Percentiles rank a stretch among this genome's conserved stretches.
Conservation (phyloP, 129 eudicot genomes). For the Smallanthus sonchifolius region DNA sequence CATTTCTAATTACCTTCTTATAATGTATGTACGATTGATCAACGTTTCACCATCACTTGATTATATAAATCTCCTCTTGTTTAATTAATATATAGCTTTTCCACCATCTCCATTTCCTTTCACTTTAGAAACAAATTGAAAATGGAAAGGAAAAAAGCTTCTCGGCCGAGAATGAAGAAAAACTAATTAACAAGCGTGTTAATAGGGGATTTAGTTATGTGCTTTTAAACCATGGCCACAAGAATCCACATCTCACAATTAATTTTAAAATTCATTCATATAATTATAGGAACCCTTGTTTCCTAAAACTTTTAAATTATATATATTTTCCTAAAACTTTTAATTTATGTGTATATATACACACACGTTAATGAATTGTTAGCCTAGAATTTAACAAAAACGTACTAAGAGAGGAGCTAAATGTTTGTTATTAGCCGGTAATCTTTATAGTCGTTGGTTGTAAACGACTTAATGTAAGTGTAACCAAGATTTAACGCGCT, state of each 20-base stretch:
- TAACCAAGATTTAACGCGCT: no score
- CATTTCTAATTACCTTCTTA: conserved; percentile 21
- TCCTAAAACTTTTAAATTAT: no score
- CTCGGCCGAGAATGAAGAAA: conserved; percentile 20
- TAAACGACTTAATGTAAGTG: no score
- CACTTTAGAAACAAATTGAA: not conserved
- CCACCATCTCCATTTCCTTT: not conserved
- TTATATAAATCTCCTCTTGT: not conserved
- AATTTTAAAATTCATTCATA: no score
- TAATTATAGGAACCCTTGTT: no score
- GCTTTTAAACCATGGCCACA: conserved; percentile 30
- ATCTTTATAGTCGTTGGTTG: no score
- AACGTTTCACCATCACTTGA: not conserved
- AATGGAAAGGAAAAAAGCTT: conserved; percentile 11
- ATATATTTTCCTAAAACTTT: no score
- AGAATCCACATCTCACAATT: not conserved
- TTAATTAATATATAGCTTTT: not conserved
- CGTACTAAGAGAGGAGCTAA: no score
- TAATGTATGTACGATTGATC: not conserved
- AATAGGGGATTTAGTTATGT: conserved; percentile 30
- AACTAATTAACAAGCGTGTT: conserved; percentile 27
- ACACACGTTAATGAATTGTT: no score
- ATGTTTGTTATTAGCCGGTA: no score
- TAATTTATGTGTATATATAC: no score
- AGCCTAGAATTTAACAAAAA: no score